These are phyloP conservation scores for Nakazawaea peltata DNA, from an alignment of 805 yeast species.

Conservation along the genomic window DNA sequence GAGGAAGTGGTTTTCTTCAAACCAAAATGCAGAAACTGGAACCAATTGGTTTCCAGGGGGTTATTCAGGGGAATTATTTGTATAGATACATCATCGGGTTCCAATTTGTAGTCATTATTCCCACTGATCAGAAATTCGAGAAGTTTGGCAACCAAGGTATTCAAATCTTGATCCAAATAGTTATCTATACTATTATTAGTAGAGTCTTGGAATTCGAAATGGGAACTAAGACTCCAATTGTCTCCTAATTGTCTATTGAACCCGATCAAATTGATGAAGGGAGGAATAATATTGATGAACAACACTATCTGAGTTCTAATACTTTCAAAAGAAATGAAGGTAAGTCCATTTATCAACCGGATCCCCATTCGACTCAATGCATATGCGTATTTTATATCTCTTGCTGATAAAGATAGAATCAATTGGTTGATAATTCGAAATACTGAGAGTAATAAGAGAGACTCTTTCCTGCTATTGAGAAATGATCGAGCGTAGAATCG, in stretches of 20 bases:
- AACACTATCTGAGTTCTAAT: slow-evolving; percentile 34
- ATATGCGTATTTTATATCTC: slow-evolving; percentile 29
- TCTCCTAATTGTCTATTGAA: slow-evolving; percentile 22
- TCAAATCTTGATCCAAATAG: too few relatives aligned
- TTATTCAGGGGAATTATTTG: slow-evolving; percentile 11
- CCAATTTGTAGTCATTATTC: slow-evolving; percentile 9
- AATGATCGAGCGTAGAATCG: slow-evolving; percentile 5
- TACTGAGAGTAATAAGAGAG: slow-evolving; percentile 19
- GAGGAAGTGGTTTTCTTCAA: slow-evolving; percentile 6
- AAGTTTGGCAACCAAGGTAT: too few relatives aligned
- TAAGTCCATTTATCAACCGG: slow-evolving; percentile 24
- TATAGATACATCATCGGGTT: slow-evolving; percentile 11
- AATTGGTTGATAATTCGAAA: slow-evolving; percentile 39
- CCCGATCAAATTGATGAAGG: slow-evolving; percentile 23
- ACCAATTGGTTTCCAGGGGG: slow-evolving; percentile 14
- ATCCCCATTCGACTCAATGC: slow-evolving; percentile 31
- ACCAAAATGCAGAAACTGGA: slow-evolving; percentile 10
- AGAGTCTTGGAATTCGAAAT: too few relatives aligned
- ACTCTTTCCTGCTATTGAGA: slow-evolving; percentile 14
- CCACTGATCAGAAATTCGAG: slow-evolving; percentile 13
- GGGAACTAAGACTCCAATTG: slow-evolving; percentile 15
- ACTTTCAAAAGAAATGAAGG: slow-evolving; percentile 31
- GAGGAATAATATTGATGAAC: slow-evolving; percentile 37
- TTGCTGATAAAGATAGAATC: slow-evolving; percentile 31
- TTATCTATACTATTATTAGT: too few relatives aligned